Percentiles rank a stretch among this genome's conserved stretches.
Evolutionary conservation across 495 filamentous ascomycete genomes (phyloP).

Genomic region (Acidomyces sp.): DNA sequence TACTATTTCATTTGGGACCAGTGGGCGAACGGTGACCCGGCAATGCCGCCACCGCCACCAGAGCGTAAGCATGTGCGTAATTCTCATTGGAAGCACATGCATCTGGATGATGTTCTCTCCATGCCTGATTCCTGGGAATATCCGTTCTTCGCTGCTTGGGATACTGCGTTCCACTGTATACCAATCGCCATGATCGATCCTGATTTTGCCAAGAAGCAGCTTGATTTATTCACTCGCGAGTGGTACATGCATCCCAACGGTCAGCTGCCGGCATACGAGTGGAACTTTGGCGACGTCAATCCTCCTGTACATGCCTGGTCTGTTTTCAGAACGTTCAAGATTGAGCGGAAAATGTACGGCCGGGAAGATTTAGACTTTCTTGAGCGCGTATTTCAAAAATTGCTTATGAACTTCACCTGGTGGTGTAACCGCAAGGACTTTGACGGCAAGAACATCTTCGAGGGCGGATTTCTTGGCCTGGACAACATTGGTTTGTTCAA

Average conservation of each 20-base stretch:
- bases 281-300: conserved; percentile 97
- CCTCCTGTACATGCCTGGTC: conserved; percentile 95
- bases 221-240: conserved; percentile 87
- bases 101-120: conserved; percentile 85
- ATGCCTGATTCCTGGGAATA: conserved; percentile 99
- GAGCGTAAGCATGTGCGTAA: conserved; percentile 73
- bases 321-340: conserved; percentile 89
- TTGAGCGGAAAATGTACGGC: conserved; percentile 93
- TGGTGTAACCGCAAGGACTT: conserved; percentile 94
- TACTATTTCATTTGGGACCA: conserved; percentile 96
- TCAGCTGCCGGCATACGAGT: conserved; percentile 83
- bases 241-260: conserved; percentile 99
- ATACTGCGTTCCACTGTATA: conserved; percentile 92
- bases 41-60: conserved; percentile 67
- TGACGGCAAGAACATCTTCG: conserved; percentile 91
- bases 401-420: conserved; percentile 95
- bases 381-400: conserved; percentile 90
- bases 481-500: conserved; percentile 98
- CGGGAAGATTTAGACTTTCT: conserved; percentile 89
- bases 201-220: conserved; percentile 93
- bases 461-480: conserved; percentile 89
- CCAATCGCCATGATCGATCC: conserved; percentile 93
- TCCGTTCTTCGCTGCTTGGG: conserved; percentile 96
- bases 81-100: conserved; percentile 78
- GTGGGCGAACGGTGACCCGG: conserved; percentile 74